phyloP scores from a whole-genome alignment of 2,329 filamentous ascomycete genomes.

The Colletotrichum eremochloae region DNA sequence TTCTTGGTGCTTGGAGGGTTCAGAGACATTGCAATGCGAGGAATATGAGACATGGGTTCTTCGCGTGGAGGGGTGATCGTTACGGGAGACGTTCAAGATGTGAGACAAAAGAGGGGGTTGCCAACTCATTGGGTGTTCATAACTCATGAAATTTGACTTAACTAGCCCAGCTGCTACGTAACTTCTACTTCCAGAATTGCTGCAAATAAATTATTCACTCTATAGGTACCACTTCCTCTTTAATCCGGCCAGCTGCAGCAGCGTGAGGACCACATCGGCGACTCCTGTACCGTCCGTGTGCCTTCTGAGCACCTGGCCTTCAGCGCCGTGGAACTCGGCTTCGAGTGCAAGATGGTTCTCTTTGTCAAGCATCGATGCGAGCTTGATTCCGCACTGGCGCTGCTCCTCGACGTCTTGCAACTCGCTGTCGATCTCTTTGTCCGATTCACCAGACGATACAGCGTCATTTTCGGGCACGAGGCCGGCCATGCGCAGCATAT shows the following conservation, averaged over 20 bases:
- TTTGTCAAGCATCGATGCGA: constrained; percentile 47
- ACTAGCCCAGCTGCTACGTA: background rate
- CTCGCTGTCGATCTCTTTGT: background rate
- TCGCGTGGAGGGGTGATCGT: background rate
- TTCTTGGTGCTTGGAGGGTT: background rate
- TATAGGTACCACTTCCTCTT: constrained; percentile 49
- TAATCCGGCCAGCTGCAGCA: constrained; percentile 51
- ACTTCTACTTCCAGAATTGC: too few species aligned
- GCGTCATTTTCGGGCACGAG: constrained; percentile 65
- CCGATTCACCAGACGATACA: constrained; percentile 31
- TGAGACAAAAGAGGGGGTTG: background rate
- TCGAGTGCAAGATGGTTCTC: constrained; percentile 50
- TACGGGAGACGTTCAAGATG: too few species aligned
- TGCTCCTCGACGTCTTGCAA: constrained; percentile 50
- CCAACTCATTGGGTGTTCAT: background rate
- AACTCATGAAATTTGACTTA: too few species aligned
- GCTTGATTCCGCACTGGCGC: constrained; percentile 51
- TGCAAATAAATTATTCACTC: background rate
- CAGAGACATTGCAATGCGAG: background rate
- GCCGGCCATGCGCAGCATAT: constrained; percentile 70
- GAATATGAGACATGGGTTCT: background rate
- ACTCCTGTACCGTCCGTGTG: constrained; percentile 54
- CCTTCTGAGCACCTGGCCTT: constrained; percentile 51
- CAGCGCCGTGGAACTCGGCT: constrained; percentile 47
- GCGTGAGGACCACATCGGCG: constrained; percentile 51